phyloP scores from a whole-genome alignment of 2,329 filamentous ascomycete genomes.

The Aspergillus brasiliensis region DNA sequence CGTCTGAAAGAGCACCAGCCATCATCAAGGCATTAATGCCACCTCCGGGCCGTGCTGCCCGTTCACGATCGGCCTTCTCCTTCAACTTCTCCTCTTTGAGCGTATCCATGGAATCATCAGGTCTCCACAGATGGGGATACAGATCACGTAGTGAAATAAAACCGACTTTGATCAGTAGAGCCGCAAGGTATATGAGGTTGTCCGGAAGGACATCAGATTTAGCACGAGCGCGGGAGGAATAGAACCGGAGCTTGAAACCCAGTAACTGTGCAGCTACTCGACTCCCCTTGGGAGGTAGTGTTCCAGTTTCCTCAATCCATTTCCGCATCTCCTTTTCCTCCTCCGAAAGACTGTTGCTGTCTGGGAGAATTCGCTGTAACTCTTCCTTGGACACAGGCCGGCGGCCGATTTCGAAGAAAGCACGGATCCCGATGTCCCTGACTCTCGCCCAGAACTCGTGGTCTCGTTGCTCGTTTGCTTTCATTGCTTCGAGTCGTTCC shows the following conservation, averaged over 20 bases:
- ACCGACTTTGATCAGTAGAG: constrained; percentile 92
- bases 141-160: constrained; percentile 91
- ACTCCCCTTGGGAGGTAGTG: constrained; percentile 81
- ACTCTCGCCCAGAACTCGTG: constrained; percentile 77
- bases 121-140: constrained; percentile 87
- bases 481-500: constrained; percentile 62
- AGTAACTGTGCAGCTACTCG: constrained; percentile 90
- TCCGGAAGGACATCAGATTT: constrained; percentile 78
- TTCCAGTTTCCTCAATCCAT: constrained; percentile 81
- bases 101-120: constrained; percentile 78
- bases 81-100: constrained; percentile 70
- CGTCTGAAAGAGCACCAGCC: constrained; percentile 85
- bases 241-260: constrained; percentile 96
- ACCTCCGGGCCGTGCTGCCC: constrained; percentile 68
- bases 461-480: constrained; percentile 68
- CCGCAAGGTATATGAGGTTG: constrained; percentile 88
- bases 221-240: constrained; percentile 77
- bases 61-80: constrained; percentile 78
- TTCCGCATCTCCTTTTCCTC: constrained; percentile 62
- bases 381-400: constrained; percentile 65
- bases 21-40: constrained; percentile 80
- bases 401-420: constrained; percentile 87
- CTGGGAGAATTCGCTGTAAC: constrained; percentile 50
- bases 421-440: constrained; percentile 73
- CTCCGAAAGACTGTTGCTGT: constrained; percentile 40